These are phyloP conservation scores for Ophiorrhiza pumila DNA, from an alignment of 257 asterid genomes.

Conservation along the genomic window DNA sequence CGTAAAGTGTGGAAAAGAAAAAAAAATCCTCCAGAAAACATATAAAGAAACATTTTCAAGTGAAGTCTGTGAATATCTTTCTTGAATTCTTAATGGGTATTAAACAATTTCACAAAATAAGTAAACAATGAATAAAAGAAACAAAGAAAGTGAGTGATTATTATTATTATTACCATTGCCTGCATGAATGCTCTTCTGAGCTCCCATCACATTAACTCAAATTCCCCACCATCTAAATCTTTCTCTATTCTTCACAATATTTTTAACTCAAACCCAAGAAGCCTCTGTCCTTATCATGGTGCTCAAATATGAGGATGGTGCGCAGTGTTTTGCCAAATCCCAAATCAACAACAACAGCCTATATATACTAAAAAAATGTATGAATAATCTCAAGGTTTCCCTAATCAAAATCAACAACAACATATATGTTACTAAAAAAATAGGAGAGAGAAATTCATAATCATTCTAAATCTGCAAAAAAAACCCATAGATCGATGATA, in stretches of 20 bases:
- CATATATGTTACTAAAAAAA: too few species aligned
- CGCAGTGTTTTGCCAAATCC: too few species aligned
- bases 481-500: too few species aligned
- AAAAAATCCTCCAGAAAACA: too few species aligned
- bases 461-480: too few species aligned
- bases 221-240: slow-evolving; percentile 25
- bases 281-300: not conserved
- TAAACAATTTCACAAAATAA: not conserved
- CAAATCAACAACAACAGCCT: too few species aligned
- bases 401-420: too few species aligned
- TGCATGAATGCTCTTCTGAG: slow-evolving; percentile 90
- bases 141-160: slow-evolving; percentile 3
- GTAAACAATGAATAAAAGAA: not conserved
- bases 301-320: too few species aligned
- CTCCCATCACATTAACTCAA: slow-evolving; percentile 76
- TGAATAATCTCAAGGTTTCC: too few species aligned
- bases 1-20: not conserved
- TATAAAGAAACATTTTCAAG: not conserved
- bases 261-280: not conserved
- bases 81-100: not conserved
- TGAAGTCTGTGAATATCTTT: not conserved
- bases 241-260: not conserved
- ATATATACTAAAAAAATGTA: too few species aligned
- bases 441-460: too few species aligned
- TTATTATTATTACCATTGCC: slow-evolving; percentile 96